Conservation (phyloP, 495 filamentous ascomycete genomes). For the Aspergillus conjunctus region DNA sequence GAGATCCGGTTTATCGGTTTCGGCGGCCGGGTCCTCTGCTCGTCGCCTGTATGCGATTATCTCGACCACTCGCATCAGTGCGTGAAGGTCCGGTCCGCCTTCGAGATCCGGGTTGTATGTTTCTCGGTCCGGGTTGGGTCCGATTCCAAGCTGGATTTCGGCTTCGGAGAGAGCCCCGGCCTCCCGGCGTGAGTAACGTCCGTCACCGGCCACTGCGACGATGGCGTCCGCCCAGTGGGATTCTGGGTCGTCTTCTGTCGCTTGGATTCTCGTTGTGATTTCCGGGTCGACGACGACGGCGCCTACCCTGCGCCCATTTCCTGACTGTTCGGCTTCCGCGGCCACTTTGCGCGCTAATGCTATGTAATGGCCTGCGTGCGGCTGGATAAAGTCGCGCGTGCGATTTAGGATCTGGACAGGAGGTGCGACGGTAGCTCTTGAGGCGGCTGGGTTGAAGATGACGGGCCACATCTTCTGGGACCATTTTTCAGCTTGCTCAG, state of each 20-base stretch:
- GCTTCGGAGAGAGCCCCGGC: slow-evolving; percentile 36
- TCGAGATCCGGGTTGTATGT: slow-evolving; percentile 38
- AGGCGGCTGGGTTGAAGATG: slow-evolving; percentile 78
- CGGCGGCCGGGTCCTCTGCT: slow-evolving; percentile 21
- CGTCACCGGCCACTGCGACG: slow-evolving; percentile 77
- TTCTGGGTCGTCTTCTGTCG: slow-evolving; percentile 24
- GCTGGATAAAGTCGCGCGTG: slow-evolving; percentile 58
- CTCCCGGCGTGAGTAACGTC: slow-evolving; percentile 61
- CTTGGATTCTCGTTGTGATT: slow-evolving; percentile 35
- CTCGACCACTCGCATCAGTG: slow-evolving; percentile 82
- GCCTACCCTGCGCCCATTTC: slow-evolving; percentile 69
- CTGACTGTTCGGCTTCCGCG: slow-evolving; percentile 51
- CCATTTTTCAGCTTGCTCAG: slow-evolving; percentile 75
- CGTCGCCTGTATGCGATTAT: slow-evolving; percentile 75
- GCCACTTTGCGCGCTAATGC: slow-evolving; percentile 67
- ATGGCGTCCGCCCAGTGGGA: slow-evolving; percentile 46
- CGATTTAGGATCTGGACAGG: slow-evolving; percentile 61
- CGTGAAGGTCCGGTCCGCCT: slow-evolving; percentile 80
- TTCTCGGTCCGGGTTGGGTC: slow-evolving; percentile 34
- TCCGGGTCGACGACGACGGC: slow-evolving; percentile 76
- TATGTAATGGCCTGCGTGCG: slow-evolving; percentile 59
- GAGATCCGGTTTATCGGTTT: slow-evolving; percentile 24
- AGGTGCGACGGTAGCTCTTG: slow-evolving; percentile 41
- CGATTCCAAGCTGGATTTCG: slow-evolving; percentile 24
- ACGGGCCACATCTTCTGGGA: slow-evolving; percentile 81